Conservation (phyloP, 768 basidiomycete species). For the Imleria badia region DNA sequence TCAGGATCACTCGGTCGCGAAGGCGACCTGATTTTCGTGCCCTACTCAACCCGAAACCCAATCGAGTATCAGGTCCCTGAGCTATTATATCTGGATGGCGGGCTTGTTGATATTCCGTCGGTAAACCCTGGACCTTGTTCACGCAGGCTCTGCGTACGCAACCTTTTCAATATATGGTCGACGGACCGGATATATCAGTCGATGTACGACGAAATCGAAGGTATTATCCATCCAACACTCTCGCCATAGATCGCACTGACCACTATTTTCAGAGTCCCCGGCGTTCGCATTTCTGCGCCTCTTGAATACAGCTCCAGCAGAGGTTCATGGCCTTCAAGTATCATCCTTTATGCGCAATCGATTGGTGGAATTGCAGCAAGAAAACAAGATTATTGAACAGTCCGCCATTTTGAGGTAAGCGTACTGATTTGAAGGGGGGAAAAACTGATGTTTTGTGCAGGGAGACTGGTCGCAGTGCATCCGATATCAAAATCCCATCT, state of each 20-base stretch:
- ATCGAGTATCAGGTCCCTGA: constrained; percentile 78
- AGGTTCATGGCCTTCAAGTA: constrained; percentile 60
- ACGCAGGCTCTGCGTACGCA: constrained; percentile 56
- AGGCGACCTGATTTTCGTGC: constrained; percentile 76
- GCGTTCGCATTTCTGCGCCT: constrained; percentile 79
- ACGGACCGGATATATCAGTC: constrained; percentile 77
- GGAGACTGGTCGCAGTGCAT: constrained; percentile 18
- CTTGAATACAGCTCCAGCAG: constrained; percentile 58
- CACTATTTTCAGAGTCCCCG: constrained; percentile 42
- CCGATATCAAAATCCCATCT: constrained; percentile 16
- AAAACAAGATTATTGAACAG: constrained; percentile 39
- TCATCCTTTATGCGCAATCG: constrained; percentile 60
- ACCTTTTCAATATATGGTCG: constrained; percentile 89
- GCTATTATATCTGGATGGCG: constrained; percentile 76
- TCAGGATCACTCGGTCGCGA: constrained; percentile 84
- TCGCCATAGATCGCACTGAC: not conserved
- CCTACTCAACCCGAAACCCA: constrained; percentile 86
- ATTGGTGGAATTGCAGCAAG: constrained; percentile 48
- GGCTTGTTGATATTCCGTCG: constrained; percentile 62
- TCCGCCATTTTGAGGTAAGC: constrained; percentile 47
- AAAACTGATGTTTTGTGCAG: constrained; percentile 15
- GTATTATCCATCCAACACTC: constrained; percentile 37
- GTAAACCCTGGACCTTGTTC: constrained; percentile 48
- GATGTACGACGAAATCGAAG: constrained; percentile 51
- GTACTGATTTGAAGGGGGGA: constrained; percentile 1